Base-by-base conservation (phyloP, 306 rosid species). In the Hippophae tibetana region DNA sequence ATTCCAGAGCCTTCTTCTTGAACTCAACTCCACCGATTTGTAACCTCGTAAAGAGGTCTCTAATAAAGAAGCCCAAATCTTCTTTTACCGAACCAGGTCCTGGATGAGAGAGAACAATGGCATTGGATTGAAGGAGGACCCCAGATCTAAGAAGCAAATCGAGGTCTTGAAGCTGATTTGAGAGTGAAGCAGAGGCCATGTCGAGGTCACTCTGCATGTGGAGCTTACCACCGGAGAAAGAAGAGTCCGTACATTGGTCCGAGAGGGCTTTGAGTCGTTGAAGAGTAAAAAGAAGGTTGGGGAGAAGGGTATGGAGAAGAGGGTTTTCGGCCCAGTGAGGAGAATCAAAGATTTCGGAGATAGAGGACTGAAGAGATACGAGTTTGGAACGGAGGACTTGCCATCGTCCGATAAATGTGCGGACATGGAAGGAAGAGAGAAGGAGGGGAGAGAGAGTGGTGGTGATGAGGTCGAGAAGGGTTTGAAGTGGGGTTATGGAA, bases 181-280 rank as follows among this genome's bases (percentile, higher is more conserved):
- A 31, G 66, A 81, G 82, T 13, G 86, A 58, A 5, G 80, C 54
- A 8, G 80, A 55, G 9, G 80, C 82, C 80, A 81, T 81, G 64
- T 81, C 82, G 60, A 81, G 72, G 75, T 81, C 86, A 62, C 82
- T 81, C 75, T 81, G 86, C 80, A 81, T 70, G 57, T 49, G 86
- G 55, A 81, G 86, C 71, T 81, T 81, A 3, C 86, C 82, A 42
- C 86, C 86, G 54, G 74, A 38, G 61, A 74, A 77, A 56, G 65
- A 58, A 3, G 73, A 8, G 49, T 64, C 52, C 54, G 77, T 57
- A 56, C 82, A 81, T 57, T 68, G 80, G 53, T 68, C 62, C 58
- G 75, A 63, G 43, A 77, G 77, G 44, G 82, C 72, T 11, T 54
- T 47, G 14, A 81, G 86, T 47, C 82, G 80, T 11, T 78, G 79